Conservation (phyloP, 768 basidiomycete genomes). For the Collybia sordida region DNA sequence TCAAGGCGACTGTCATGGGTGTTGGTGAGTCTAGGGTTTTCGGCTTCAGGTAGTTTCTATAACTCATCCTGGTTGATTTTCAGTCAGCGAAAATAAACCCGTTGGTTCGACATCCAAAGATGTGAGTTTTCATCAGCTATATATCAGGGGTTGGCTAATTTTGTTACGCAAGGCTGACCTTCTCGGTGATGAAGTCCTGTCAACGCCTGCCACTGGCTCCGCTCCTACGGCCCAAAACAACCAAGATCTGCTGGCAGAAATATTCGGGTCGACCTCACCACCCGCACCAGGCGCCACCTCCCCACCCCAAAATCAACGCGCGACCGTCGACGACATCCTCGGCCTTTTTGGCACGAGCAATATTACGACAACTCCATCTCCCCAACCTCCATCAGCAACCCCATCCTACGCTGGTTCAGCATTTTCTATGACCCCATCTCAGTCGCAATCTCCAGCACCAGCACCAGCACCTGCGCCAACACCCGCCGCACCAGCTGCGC, state of each 20-base stretch:
- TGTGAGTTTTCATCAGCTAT: conserved; percentile 31
- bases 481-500: conserved; percentile 34
- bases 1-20: conserved; percentile 96
- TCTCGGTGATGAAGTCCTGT: conserved; percentile 71
- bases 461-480: conserved; percentile 29
- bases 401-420: conserved; percentile 25
- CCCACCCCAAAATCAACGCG: conserved; percentile 47
- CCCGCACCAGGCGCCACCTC: conserved; percentile 34
- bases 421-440: conserved; percentile 36
- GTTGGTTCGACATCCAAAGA: conserved; percentile 91
- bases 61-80: not conserved
- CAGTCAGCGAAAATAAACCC: conserved; percentile 94
- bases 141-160: conserved; percentile 4
- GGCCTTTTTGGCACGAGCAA: conserved; percentile 69
- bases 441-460: conserved; percentile 19
- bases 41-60: conserved; percentile 1
- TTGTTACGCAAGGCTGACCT: conserved; percentile 58
- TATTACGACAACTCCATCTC: conserved; percentile 17
- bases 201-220: conserved; percentile 40
- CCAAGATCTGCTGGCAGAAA: conserved; percentile 89
- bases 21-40: conserved; percentile 53
- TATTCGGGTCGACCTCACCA: conserved; percentile 68
- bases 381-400: conserved; percentile 13
- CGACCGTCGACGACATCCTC: conserved; percentile 86
- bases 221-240: conserved; percentile 53